phyloP scores from a whole-genome alignment of 495 filamentous ascomycete genomes.

The Xylaria curta region DNA sequence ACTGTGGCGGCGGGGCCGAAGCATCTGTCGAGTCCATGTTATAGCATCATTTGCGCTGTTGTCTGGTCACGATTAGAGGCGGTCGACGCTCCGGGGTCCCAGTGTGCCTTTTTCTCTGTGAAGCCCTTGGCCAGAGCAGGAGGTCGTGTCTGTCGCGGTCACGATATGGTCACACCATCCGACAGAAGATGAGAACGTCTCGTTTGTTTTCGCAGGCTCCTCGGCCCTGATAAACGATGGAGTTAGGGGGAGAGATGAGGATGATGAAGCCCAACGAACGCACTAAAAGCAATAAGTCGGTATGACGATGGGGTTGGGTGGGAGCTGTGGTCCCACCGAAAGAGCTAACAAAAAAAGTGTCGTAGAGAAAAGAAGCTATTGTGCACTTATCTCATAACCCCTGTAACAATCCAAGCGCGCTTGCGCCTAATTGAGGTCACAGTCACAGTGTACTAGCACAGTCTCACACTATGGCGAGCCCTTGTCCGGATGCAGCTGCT shows the following conservation, averaged over 20 bases:
- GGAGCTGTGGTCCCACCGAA: background rate
- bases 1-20: slow-evolving; percentile 22
- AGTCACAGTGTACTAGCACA: background rate
- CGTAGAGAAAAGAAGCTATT: background rate
- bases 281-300: background rate
- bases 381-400: background rate
- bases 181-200: background rate
- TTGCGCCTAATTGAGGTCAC: background rate
- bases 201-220: background rate
- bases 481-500: background rate
- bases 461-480: background rate
- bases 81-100: slow-evolving; percentile 7
- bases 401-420: slow-evolving; percentile 2
- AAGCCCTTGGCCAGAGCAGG: background rate
- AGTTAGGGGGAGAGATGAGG: background rate
- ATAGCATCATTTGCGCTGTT: slow-evolving; percentile 34
- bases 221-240: background rate
- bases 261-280: background rate
- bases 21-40: slow-evolving; percentile 34
- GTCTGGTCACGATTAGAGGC: slow-evolving; percentile 26
- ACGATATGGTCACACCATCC: background rate
- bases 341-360: slow-evolving; percentile 15
- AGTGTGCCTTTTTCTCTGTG: background rate
- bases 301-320: slow-evolving; percentile 6
- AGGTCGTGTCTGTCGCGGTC: background rate